phyloP scores from a whole-genome alignment of 2,329 filamentous ascomycete species.

The Alternaria brassicae region DNA sequence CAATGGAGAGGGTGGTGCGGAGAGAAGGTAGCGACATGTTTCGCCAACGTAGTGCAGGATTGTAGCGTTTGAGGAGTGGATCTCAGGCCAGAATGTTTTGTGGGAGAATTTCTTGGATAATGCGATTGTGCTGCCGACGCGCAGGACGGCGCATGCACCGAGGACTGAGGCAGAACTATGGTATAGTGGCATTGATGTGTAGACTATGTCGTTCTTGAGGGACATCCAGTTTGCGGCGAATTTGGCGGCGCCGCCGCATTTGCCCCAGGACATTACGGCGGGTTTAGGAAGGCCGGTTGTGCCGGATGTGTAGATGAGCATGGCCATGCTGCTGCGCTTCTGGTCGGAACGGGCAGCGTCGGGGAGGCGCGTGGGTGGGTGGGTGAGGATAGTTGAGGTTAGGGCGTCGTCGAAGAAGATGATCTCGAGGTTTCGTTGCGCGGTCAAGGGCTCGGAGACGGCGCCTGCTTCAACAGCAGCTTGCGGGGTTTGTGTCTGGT shows the following conservation, averaged over 20 bases:
- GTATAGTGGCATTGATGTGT: conserved; percentile 52
- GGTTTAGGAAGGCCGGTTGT: conserved; percentile 50
- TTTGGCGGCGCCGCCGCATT: conserved; percentile 28
- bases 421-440: conserved; percentile 35
- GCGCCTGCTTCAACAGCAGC: conserved; percentile 14
- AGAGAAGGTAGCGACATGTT: conserved; percentile 49
- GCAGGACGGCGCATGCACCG: conserved; percentile 37
- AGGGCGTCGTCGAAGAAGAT: conserved; percentile 42
- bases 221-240: conserved; percentile 33
- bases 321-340: conserved; percentile 39
- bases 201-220: conserved; percentile 42
- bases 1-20: conserved; percentile 39
- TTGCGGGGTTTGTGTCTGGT: conserved; percentile 24
- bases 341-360: conserved; percentile 37
- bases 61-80: conserved; percentile 45
- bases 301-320: conserved; percentile 51
- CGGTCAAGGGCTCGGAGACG: conserved; percentile 17
- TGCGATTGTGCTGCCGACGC: conserved; percentile 38
- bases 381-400: conserved; percentile 35
- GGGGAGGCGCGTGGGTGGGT: conserved; percentile 40
- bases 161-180: conserved; percentile 44
- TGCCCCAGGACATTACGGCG: conserved; percentile 42
- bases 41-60: conserved; percentile 52
- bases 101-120: conserved; percentile 45
- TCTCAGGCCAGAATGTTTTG: conserved; percentile 50